Evolutionary conservation across 2,329 filamentous ascomycete genomes (phyloP).

Genomic region (Aspergillus alliaceus): DNA sequence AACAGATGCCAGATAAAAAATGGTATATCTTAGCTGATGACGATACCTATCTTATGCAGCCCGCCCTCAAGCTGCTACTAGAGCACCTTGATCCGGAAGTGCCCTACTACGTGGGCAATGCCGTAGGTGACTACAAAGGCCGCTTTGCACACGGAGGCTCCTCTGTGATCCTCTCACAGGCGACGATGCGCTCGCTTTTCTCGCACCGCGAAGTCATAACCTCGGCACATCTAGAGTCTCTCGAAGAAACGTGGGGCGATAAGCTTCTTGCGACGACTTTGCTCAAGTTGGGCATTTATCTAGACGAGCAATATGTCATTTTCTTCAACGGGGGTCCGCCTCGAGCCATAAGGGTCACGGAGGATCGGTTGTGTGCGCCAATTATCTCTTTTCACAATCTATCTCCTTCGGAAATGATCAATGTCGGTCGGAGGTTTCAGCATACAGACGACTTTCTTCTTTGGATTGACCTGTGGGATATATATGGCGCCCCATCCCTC

Average conservation of each 20-base stretch:
- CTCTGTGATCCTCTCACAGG: constrained; percentile 1
- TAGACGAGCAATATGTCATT: not conserved
- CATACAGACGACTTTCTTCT: not conserved
- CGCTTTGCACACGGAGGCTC: constrained; percentile 6
- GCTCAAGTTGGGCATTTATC: constrained; percentile 3
- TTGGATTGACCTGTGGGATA: constrained; percentile 6
- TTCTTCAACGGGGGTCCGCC: constrained; percentile 4
- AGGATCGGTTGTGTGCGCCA: constrained; percentile 2
- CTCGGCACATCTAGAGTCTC: constrained; percentile 1
- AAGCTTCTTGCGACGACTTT: not conserved
- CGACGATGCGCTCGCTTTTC: constrained; percentile 2
- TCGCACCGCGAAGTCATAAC: not conserved
- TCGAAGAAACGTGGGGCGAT: constrained; percentile 5
- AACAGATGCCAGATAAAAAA: constrained; percentile 5
- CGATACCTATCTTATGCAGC: constrained; percentile 5
- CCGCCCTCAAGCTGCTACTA: not conserved
- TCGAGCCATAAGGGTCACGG: not conserved
- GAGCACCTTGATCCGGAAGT: constrained; percentile 1
- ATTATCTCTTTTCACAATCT: constrained; percentile 1
- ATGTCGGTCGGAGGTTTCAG: constrained; percentile 1
- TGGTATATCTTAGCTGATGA: constrained; percentile 6
- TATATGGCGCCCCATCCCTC: not conserved
- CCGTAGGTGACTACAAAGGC: constrained; percentile 7
- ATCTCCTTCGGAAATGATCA: not conserved
- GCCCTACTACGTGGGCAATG: constrained; percentile 2